Evolutionary conservation across 306 rosid genomes (phyloP), one percentile per base, ranked within the genome.

Genomic region (Dryas octopetala): DNA sequence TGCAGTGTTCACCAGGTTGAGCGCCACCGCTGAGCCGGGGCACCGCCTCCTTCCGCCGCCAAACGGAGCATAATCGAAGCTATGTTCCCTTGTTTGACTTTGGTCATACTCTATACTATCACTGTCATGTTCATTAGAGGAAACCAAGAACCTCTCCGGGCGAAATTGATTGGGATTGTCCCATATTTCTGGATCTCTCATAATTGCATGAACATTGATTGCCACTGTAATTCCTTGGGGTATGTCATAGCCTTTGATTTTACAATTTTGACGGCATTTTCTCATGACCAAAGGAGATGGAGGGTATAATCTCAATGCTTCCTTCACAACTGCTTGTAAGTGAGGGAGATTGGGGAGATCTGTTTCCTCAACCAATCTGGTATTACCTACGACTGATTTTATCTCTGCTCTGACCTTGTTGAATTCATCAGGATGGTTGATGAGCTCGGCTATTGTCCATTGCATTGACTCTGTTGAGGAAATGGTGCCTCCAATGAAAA

Each of bases 21-120:
- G 80, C 26, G 85, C 91, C 60, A 89, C 63, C 3, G 77, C 45
- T 12, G 86, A 78, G 9, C 91, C 89, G 0, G 84, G 90, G 46
- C 89, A 86, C 1, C 83, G 81, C 48, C 86, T 86, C 73, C 88
- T 78, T 40, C 93, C 89, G 0, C 68, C 84, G 6, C 90, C 90
- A 48, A 89, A 89, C 1, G 89, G 83, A 46, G 85, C 77, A 70
- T 78, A 84, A 6, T 79, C 76, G 46, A 84, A 86, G 55, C 19
- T 72, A 62, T 78, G 67, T 60, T 72, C 85, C 43, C 54, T 73
- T 4, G 12, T 10, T 9, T 23, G 14, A 23, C 38, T 26, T 19
- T 26, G 73, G 38, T 70, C 77, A 26, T 11, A 67, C 10, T 75
- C 78, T 6, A 72, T 53, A 26, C 46, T 3, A 13, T 17, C 65